Evolutionary conservation across 129 eudicot genomes (phyloP).

Genomic region (Lactuca sativa): DNA sequence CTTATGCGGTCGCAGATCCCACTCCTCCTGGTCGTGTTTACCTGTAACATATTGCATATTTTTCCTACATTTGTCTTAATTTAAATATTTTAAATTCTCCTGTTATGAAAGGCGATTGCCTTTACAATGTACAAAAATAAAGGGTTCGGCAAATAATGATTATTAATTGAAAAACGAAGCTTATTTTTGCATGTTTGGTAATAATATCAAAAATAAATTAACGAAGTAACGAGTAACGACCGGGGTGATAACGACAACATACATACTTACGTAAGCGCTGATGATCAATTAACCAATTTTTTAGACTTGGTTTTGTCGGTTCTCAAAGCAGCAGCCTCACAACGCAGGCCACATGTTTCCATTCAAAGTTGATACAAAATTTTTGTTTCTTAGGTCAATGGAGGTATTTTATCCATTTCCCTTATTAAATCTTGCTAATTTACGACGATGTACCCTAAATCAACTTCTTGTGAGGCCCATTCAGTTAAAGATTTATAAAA

Average conservation of each 20-base stretch:
- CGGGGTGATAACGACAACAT: constrained; percentile 9
- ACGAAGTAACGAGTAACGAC: not conserved
- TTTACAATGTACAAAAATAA: too few relatives aligned
- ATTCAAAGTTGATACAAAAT: constrained; percentile 9
- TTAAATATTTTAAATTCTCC: not conserved
- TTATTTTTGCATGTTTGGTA: not conserved
- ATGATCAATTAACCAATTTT: constrained; percentile 12
- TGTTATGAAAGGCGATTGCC: too few relatives aligned
- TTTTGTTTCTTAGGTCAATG: constrained; percentile 16
- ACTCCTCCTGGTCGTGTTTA: too few relatives aligned
- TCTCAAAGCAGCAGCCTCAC: constrained; percentile 10
- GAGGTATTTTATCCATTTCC: not conserved
- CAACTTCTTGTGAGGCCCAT: not conserved
- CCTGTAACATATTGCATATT: too few relatives aligned
- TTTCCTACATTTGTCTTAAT: not conserved
- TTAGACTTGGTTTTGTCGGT: constrained; percentile 26
- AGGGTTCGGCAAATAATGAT: not conserved
- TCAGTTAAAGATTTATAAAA: not conserved
- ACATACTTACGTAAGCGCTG: constrained; percentile 31
- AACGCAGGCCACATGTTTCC: constrained; percentile 20
- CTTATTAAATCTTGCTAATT: not conserved
- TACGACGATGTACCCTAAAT: not conserved
- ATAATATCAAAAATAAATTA: not conserved
- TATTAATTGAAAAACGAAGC: not conserved
- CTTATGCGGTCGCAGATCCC: too few relatives aligned